Evolutionary conservation across 108 stramenopile species (phyloP).

Genomic region (Cyclotella baltica): DNA sequence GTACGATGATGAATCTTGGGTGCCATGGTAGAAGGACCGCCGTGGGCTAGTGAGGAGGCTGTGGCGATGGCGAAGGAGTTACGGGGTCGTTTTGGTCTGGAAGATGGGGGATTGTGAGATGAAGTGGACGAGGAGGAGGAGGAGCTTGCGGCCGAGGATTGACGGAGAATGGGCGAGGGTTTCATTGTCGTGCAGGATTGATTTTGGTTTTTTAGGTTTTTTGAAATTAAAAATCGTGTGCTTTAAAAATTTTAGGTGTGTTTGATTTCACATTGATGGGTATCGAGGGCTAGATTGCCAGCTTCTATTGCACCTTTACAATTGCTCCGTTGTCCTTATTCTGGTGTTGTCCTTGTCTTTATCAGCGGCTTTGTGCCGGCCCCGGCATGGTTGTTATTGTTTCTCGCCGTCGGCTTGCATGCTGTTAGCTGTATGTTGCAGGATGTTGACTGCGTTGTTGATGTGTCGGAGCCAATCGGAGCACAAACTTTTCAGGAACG

Average conservation of each 20-base stretch:
- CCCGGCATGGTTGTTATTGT: neutral
- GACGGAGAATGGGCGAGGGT: neutral
- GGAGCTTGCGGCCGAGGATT: neutral
- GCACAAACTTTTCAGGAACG: neutral
- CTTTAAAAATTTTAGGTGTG: neutral
- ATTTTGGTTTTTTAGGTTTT: neutral
- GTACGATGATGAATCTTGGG: neutral
- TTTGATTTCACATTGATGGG: too few relatives aligned
- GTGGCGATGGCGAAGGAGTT: slow-evolving; percentile 26
- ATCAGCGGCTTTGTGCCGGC: neutral
- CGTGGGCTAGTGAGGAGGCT: slow-evolving; percentile 9
- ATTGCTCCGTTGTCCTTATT: too few relatives aligned
- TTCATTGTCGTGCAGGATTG: neutral
- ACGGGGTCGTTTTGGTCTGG: slow-evolving; percentile 1
- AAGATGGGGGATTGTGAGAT: neutral
- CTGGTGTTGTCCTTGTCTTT: too few relatives aligned
- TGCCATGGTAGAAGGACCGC: slow-evolving; percentile 18
- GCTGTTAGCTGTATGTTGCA: neutral
- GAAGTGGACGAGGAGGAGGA: neutral
- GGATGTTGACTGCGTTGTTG: neutral
- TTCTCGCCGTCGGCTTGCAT: neutral
- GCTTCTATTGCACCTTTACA: too few relatives aligned
- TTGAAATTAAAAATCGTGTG: slow-evolving; percentile 1
- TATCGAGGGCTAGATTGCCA: too few relatives aligned
- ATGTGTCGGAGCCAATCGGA: neutral